A percentile compares a stretch with the other conserved stretches of the same genome.
Conservation (phyloP, 768 basidiomycete species). For the Rhizopogon vesiculosus region DNA sequence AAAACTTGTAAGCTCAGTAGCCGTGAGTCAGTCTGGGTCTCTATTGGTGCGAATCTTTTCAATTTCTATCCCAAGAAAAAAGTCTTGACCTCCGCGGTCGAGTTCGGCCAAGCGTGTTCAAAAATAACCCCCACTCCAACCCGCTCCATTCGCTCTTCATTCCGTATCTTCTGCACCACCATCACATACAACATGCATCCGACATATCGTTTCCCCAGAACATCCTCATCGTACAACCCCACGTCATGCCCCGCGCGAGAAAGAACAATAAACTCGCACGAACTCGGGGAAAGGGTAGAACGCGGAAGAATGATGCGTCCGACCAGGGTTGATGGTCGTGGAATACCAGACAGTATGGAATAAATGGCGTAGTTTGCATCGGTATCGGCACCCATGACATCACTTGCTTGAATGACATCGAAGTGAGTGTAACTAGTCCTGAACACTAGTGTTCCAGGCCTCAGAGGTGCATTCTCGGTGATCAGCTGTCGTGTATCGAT, state of each 20-base stretch:
- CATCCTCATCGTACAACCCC: slow-evolving; percentile 11
- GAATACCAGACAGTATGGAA: slow-evolving; percentile 8
- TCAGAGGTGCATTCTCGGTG: too few relatives aligned
- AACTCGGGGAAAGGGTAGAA: slow-evolving; percentile 4
- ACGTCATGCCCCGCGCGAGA: slow-evolving; percentile 4
- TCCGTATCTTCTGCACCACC: too few relatives aligned
- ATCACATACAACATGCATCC: slow-evolving; percentile 2
- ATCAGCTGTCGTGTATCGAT: too few relatives aligned
- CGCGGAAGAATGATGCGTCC: slow-evolving; percentile 15
- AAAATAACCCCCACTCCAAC: slow-evolving; percentile 16
- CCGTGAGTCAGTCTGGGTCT: too few relatives aligned
- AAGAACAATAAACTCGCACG: slow-evolving; percentile 16
- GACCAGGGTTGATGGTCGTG: not conserved
- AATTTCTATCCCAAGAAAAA: too few relatives aligned
- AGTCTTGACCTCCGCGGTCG: not conserved
- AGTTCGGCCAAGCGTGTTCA: slow-evolving; percentile 13
- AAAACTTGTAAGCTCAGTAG: too few relatives aligned
- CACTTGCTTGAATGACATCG: too few relatives aligned
- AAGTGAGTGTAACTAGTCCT: too few relatives aligned
- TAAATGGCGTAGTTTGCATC: slow-evolving; percentile 1
- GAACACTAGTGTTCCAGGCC: too few relatives aligned
- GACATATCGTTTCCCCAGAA: slow-evolving; percentile 8
- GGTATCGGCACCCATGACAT: not conserved
- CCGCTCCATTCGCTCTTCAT: slow-evolving; percentile 6
- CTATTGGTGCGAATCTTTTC: too few relatives aligned